Evolutionary conservation across 225 moss, liverwort and hornwort species (phyloP).

Genomic region (Physcomitrium patens): DNA sequence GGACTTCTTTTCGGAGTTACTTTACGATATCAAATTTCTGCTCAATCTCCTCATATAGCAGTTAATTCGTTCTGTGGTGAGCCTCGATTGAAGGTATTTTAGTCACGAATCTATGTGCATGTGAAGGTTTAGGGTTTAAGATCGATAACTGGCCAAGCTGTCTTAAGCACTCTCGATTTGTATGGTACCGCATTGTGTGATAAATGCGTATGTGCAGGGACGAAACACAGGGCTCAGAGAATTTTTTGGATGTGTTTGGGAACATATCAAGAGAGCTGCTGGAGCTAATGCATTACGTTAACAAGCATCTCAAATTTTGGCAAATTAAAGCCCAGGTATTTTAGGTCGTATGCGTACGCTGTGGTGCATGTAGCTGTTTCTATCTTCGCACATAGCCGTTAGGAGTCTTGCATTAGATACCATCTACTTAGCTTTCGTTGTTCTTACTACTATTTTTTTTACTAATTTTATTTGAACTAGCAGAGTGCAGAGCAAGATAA

Average conservation of each 20-base stretch:
- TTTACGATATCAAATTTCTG: constrained; percentile 10
- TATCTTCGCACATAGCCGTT: constrained; percentile 6
- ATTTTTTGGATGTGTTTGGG: constrained; percentile 65
- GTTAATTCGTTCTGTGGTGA: constrained; percentile 14
- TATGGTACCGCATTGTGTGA: constrained; percentile 18
- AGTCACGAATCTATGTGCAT: not conserved
- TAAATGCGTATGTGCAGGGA: constrained; percentile 45
- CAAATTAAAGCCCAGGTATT: constrained; percentile 71
- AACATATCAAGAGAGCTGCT: constrained; percentile 67
- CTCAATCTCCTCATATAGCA: not conserved
- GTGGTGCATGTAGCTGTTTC: constrained; percentile 6
- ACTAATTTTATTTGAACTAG: constrained; percentile 20
- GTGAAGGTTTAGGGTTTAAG: constrained; percentile 42
- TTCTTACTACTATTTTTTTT: constrained; percentile 27
- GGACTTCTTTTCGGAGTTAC: constrained; percentile 16
- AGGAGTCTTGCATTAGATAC: constrained; percentile 8
- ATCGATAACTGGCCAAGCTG: constrained; percentile 4
- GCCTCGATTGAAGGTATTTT: not conserved
- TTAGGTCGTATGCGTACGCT: not conserved
- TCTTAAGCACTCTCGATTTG: constrained; percentile 17
- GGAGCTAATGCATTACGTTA: constrained; percentile 62
- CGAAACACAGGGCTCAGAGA: constrained; percentile 62
- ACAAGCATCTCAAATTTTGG: constrained; percentile 91
- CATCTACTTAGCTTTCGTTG: constrained; percentile 10
- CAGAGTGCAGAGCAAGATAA: constrained; percentile 73